Evolutionary conservation across 352 stramenopile species (phyloP).

Genomic region (Pythium folliculosum): DNA sequence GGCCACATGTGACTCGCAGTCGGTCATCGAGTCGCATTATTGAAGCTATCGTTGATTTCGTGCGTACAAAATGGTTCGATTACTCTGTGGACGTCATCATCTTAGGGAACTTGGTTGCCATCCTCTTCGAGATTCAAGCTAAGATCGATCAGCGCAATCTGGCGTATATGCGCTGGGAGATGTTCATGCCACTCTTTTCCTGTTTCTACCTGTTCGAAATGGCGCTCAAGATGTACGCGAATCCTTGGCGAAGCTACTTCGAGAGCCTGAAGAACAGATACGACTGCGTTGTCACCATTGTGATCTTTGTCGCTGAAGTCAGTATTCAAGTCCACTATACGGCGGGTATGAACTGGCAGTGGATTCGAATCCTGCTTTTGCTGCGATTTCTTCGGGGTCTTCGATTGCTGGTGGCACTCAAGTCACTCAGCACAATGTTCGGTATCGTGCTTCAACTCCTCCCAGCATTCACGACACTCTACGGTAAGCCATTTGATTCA

Average conservation of each 20-base stretch:
- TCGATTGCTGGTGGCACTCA: conserved; percentile 48
- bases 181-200: conserved; percentile 72
- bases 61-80: conserved; percentile 39
- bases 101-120: conserved; percentile 45
- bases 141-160: conserved; percentile 36
- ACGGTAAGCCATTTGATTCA: conserved; percentile 30
- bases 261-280: conserved; percentile 76
- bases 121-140: conserved; percentile 53
- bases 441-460: conserved; percentile 51
- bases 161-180: conserved; percentile 40
- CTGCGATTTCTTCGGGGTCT: conserved; percentile 60
- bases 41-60: conserved; percentile 29
- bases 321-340: conserved; percentile 56
- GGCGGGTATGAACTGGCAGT: conserved; percentile 42
- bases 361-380: conserved; percentile 58
- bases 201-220: conserved; percentile 79
- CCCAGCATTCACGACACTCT: conserved; percentile 56
- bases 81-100: conserved; percentile 41
- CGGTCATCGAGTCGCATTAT: conserved; percentile 22
- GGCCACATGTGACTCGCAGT: background rate
- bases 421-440: conserved; percentile 56
- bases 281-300: conserved; percentile 76
- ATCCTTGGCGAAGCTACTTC: conserved; percentile 60
- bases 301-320: conserved; percentile 53
- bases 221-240: conserved; percentile 74